These are phyloP conservation scores for Aureobasidium pullulans DNA, from an alignment of 2,329 filamentous ascomycete species.

Conservation along the genomic window DNA sequence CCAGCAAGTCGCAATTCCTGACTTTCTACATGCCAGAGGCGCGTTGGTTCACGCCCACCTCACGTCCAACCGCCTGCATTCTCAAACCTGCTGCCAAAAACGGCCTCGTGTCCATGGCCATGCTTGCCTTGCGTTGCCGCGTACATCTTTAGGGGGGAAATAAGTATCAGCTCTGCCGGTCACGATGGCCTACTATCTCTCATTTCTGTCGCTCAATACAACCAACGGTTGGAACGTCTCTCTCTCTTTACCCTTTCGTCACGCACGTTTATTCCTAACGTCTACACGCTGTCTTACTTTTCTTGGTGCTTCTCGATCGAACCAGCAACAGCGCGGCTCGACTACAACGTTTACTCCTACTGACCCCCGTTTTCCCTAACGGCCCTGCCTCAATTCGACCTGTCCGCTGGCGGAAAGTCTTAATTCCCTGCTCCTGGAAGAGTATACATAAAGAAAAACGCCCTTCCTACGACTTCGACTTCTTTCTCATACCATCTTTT, in stretches of 20 bases:
- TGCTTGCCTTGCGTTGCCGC: conserved; percentile 11
- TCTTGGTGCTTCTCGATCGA: conserved; percentile 14
- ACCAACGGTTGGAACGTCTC: conserved; percentile 11
- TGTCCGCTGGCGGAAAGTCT: conserved; percentile 28
- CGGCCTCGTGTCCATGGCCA: conserved; percentile 10
- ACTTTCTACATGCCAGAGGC: conserved; percentile 9
- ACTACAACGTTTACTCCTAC: conserved; percentile 12
- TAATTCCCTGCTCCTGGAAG: conserved; percentile 16
- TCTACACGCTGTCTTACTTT: conserved; percentile 12
- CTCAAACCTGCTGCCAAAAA: conserved; percentile 12
- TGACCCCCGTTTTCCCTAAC: conserved; percentile 10
- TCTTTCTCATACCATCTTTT: conserved; percentile 14
- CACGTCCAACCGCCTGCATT: conserved; percentile 9
- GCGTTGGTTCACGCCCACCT: conserved; percentile 10
- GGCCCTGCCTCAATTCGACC: conserved; percentile 18
- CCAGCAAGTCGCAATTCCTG: conserved; percentile 1
- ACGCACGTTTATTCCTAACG: conserved; percentile 13
- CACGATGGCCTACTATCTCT: conserved; percentile 9
- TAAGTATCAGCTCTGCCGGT: conserved; percentile 14
- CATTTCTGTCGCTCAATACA: conserved; percentile 14
- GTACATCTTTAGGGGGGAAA: conserved; percentile 10
- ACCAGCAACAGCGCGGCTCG: conserved; percentile 14
- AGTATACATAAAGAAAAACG: conserved; percentile 21
- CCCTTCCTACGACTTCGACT: conserved; percentile 18
- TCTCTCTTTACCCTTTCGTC: conserved; percentile 11